A percentile compares a stretch with the other conserved stretches of the same genome.
Conservation (phyloP, 2,329 filamentous ascomycete genomes). For the Chrysosporium keratinophilum region DNA sequence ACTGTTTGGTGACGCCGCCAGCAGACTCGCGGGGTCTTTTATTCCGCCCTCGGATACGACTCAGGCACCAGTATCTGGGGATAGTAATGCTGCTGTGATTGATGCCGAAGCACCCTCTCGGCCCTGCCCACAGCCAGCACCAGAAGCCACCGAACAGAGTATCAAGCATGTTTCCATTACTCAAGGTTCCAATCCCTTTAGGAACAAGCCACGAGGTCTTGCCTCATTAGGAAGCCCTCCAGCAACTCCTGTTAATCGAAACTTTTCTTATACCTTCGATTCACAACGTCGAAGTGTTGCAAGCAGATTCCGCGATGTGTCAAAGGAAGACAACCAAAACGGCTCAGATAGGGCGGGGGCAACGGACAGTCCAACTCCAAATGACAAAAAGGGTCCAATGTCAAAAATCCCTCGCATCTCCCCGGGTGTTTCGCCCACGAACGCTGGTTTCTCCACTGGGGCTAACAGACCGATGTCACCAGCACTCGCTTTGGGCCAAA, state of each 20-base stretch:
- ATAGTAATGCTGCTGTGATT: background rate
- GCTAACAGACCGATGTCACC: slow-evolving; percentile 4
- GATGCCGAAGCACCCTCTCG: background rate
- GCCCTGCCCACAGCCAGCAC: background rate
- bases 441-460: background rate
- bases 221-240: slow-evolving; percentile 1
- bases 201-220: background rate
- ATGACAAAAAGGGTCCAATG: background rate
- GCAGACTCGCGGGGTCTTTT: slow-evolving; percentile 2
- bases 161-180: background rate
- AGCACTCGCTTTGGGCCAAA: slow-evolving; percentile 10
- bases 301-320: background rate
- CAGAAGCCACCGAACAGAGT: background rate
- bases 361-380: slow-evolving; percentile 1
- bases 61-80: background rate
- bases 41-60: background rate
- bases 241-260: slow-evolving; percentile 2
- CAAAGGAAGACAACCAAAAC: background rate
- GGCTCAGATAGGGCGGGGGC: background rate
- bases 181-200: slow-evolving; percentile 14
- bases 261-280: slow-evolving; percentile 12
- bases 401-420: slow-evolving; percentile 17
- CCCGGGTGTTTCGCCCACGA: slow-evolving; percentile 7
- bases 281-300: background rate
- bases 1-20: slow-evolving; percentile 12